Evolutionary conservation across 306 rosid species (phyloP), one percentile per base, ranked within the genome.

Genomic region (Prunus mongolica): DNA sequence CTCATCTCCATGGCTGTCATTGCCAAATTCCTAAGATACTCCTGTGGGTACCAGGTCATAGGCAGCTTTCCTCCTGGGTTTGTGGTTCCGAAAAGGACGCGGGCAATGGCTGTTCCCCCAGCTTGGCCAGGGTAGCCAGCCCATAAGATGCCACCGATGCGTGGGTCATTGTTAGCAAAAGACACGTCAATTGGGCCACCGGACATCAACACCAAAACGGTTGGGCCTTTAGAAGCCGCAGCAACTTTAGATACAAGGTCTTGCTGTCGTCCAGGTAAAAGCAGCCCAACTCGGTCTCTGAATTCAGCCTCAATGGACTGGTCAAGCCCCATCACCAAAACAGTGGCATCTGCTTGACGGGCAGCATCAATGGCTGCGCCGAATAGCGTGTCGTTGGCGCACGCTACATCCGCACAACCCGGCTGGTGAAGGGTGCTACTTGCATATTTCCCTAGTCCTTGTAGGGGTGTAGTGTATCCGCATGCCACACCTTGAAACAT

Each of bases 111-210:
- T 3, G 90, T 89, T 9, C 97, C 98, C 12, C 97, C 98, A 0
- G 90, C 94, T 77, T 94, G 97, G 74, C 98, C 98, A 0, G 98
- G 98, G 76, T 91, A 93, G 1, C 98, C 98, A 0, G 85, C 97
- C 98, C 98, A 90, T 14, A 91, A 58, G 51, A 93, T 88, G 38
- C 79, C 94, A 6, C 70, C 73, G 9, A 93, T 67, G 11, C 80
- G 82, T 0, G 86, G 91, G 64, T 91, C 74, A 16, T 87, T 86
- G 41, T 90, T 69, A 2, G 96, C 96, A 20, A 94, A 92, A 30
- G 91, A 75, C 8, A 90, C 73, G 24, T 94, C 98, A 10, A 94
- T 47, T 7, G 98, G 93, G 18, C 97, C 98, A 24, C 98, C 97
- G 7, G 95, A 92, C 96, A 94, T 85, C 74, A 94, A 47, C 41